Conservation (phyloP, 495 filamentous ascomycete genomes). For the Neurospora cerealis region DNA sequence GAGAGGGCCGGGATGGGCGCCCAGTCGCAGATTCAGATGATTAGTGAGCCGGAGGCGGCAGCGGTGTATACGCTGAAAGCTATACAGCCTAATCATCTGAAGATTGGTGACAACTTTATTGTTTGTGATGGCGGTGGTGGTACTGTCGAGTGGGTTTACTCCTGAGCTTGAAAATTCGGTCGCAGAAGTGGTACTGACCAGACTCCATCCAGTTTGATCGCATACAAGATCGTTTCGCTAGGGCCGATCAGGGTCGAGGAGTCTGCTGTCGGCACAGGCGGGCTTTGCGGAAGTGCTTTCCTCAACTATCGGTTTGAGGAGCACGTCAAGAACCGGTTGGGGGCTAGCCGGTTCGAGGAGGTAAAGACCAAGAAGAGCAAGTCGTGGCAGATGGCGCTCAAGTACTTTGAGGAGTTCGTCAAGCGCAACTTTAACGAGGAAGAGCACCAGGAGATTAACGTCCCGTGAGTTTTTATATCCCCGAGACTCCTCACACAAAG, state of each 20-base stretch:
- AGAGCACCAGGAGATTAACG: constrained; percentile 56
- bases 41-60: constrained; percentile 68
- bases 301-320: constrained; percentile 62
- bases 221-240: constrained; percentile 53
- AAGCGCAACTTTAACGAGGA: constrained; percentile 69
- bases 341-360: constrained; percentile 47
- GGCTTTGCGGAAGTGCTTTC: constrained; percentile 59
- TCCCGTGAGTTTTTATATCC: constrained; percentile 37
- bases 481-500: background rate
- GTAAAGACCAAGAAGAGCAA: constrained; percentile 49
- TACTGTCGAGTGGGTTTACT: constrained; percentile 46
- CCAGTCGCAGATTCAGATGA: constrained; percentile 50
- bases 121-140: constrained; percentile 73
- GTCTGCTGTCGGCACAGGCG: constrained; percentile 54
- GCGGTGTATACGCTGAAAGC: constrained; percentile 62
- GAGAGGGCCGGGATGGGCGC: constrained; percentile 58
- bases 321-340: constrained; percentile 50
- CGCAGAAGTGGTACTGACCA: constrained; percentile 16
- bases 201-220: constrained; percentile 44
- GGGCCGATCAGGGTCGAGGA: constrained; percentile 52
- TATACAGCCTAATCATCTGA: constrained; percentile 53
- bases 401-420: constrained; percentile 56
- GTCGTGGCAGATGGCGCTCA: constrained; percentile 65
- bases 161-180: constrained; percentile 7
- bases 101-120: constrained; percentile 59